Evolutionary conservation across 2,329 filamentous ascomycete species (phyloP).

Genomic region (Clonostachys sp.): DNA sequence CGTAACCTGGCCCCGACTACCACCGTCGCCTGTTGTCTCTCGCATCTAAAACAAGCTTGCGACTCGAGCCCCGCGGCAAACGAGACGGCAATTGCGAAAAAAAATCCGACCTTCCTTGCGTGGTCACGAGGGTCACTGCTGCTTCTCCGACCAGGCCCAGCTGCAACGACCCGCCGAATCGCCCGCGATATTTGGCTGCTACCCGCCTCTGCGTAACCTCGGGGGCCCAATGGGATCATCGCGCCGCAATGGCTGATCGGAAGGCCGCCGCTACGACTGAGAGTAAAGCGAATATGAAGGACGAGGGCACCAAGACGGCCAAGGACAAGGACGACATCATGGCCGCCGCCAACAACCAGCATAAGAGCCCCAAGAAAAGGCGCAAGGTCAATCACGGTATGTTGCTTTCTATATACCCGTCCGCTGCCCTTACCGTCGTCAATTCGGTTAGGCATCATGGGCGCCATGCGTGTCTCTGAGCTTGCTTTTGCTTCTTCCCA

Average conservation of each 20-base stretch:
- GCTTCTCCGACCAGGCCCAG: no score
- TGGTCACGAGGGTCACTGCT: no score
- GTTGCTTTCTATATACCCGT: slow-evolving; percentile 14
- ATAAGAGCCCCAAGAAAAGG: slow-evolving; percentile 72
- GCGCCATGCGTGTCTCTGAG: background rate
- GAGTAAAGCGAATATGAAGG: background rate
- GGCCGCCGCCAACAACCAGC: slow-evolving; percentile 2
- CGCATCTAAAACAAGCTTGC: no score
- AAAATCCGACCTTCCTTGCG: no score
- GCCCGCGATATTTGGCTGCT: background rate
- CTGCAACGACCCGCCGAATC: no score
- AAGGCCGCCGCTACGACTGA: background rate
- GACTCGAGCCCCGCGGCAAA: no score
- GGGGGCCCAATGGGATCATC: background rate
- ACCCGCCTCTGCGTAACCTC: background rate
- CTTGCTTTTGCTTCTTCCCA: background rate
- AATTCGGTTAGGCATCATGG: background rate
- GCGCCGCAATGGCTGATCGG: slow-evolving; percentile 3
- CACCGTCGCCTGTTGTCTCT: no score
- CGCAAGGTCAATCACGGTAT: slow-evolving; percentile 88
- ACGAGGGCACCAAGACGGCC: background rate
- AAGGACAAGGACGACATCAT: slow-evolving; percentile 1
- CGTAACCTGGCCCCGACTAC: no score
- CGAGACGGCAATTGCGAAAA: no score
- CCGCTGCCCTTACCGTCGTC: slow-evolving; percentile 12